Percentiles rank a stretch among this genome's conserved stretches.
These are phyloP conservation scores for Cercospora sp. DNA, from an alignment of 2,329 filamentous ascomycete genomes.

Conservation along the genomic window DNA sequence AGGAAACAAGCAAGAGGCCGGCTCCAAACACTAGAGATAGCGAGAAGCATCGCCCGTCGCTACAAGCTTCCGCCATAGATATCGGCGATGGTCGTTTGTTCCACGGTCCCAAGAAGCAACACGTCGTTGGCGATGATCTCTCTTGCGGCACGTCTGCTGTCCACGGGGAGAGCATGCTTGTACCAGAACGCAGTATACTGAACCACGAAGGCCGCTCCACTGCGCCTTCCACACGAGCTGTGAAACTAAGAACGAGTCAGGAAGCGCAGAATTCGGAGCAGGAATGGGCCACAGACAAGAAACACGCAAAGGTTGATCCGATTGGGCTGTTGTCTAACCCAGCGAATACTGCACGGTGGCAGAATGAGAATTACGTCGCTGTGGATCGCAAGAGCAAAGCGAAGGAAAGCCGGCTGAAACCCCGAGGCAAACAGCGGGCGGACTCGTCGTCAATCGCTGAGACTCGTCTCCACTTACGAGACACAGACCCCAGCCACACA, in stretches of 20 bases:
- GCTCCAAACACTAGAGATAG: neutral
- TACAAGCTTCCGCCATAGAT: neutral
- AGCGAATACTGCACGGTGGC: conserved; percentile 17
- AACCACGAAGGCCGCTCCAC: neutral
- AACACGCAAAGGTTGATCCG: conserved; percentile 19
- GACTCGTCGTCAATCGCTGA: neutral
- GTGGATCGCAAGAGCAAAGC: neutral
- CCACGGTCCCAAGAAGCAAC: neutral
- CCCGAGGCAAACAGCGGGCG: neutral
- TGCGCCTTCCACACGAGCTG: neutral
- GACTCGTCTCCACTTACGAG: neutral
- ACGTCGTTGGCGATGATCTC: neutral
- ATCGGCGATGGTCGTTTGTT: neutral
- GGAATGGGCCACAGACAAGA: conserved; percentile 7
- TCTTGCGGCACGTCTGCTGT: neutral
- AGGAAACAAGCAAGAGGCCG: neutral
- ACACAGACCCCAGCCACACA: neutral
- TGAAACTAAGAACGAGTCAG: neutral
- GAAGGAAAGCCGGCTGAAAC: neutral
- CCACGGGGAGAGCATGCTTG: neutral
- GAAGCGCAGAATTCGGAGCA: neutral
- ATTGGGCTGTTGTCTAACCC: conserved; percentile 20
- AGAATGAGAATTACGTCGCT: conserved; percentile 7
- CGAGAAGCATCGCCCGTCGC: neutral
- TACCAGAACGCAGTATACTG: neutral